These are phyloP conservation scores for Onygenales sp. DNA, from an alignment of 2,329 filamentous ascomycete genomes.

Conservation along the genomic window DNA sequence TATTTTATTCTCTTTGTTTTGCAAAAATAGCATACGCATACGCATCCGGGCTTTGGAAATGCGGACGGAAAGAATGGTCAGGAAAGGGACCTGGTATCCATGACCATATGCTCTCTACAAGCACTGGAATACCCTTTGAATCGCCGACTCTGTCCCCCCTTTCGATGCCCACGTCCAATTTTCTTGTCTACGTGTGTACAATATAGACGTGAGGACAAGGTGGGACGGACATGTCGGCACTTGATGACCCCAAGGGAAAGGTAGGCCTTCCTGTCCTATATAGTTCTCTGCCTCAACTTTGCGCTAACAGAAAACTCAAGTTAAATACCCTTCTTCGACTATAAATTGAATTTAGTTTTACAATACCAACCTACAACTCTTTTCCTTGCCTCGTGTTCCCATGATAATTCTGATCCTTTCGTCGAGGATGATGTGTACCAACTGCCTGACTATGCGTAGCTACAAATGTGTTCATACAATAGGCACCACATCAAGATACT, in stretches of 20 bases:
- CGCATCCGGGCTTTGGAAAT: neutral
- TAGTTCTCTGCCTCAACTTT: neutral
- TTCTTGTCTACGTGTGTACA: neutral
- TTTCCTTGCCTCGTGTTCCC: too few species aligned
- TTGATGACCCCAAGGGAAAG: constrained; percentile 6
- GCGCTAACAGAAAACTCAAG: neutral
- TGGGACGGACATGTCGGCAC: constrained; percentile 9
- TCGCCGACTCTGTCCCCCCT: constrained; percentile 5
- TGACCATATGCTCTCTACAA: neutral
- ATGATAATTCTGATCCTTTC: neutral
- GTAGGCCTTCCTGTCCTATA: neutral
- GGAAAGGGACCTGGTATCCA: neutral
- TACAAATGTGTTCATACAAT: neutral
- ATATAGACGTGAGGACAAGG: neutral
- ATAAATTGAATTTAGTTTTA: neutral
- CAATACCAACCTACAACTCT: neutral
- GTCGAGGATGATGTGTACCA: too few species aligned
- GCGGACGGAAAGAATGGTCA: neutral
- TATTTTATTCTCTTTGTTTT: neutral
- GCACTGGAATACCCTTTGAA: neutral
- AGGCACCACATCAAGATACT: too few species aligned
- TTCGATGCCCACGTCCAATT: neutral
- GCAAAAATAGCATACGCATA: neutral
- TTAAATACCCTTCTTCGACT: neutral
- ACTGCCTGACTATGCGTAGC: neutral